A percentile compares a stretch with the other conserved stretches of the same genome.
phyloP scores from a whole-genome alignment of 192 early-diverging fungal species.

The Coemansia biformis region DNA sequence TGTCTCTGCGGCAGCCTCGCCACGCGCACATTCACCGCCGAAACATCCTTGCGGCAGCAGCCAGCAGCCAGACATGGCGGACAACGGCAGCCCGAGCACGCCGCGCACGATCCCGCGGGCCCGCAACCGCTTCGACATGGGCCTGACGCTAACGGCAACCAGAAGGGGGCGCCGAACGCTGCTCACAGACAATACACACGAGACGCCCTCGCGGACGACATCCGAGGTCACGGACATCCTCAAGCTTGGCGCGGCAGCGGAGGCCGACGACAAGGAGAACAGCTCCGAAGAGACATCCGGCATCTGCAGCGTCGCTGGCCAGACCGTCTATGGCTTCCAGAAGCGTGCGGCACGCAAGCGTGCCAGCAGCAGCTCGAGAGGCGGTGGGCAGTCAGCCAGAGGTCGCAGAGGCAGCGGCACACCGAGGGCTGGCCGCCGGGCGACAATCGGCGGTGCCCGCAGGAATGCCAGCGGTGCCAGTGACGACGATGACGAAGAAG shows the following conservation, averaged over 20 bases:
- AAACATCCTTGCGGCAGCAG: too few species aligned
- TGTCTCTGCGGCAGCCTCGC: too few species aligned
- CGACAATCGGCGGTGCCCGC: background rate
- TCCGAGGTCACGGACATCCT: slow-evolving; percentile 36
- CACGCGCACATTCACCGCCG: too few species aligned
- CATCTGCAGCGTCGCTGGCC: slow-evolving; percentile 14
- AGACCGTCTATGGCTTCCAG: slow-evolving; percentile 45
- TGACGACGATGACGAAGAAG: slow-evolving; percentile 14
- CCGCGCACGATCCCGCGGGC: slow-evolving; percentile 14
- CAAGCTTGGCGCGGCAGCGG: slow-evolving; percentile 29
- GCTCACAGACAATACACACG: slow-evolving; percentile 21
- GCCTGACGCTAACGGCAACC: slow-evolving; percentile 33
- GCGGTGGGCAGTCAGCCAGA: slow-evolving; percentile 8
- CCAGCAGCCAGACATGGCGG: slow-evolving; percentile 9
- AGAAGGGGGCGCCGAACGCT: slow-evolving; percentile 30
- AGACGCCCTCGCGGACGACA: slow-evolving; percentile 19
- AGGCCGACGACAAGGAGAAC: slow-evolving; percentile 48
- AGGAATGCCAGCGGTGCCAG: too few species aligned
- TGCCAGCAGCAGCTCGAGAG: slow-evolving; percentile 5
- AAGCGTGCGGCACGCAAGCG: slow-evolving; percentile 27
- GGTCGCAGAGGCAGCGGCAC: slow-evolving; percentile 12
- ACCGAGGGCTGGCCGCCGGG: background rate
- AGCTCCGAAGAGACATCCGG: slow-evolving; percentile 33
- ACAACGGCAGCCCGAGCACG: slow-evolving; percentile 14
- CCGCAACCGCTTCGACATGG: slow-evolving; percentile 40